These are phyloP conservation scores for Dunaliella salina DNA, from an alignment of 163 green algal species.

Conservation along the genomic window DNA sequence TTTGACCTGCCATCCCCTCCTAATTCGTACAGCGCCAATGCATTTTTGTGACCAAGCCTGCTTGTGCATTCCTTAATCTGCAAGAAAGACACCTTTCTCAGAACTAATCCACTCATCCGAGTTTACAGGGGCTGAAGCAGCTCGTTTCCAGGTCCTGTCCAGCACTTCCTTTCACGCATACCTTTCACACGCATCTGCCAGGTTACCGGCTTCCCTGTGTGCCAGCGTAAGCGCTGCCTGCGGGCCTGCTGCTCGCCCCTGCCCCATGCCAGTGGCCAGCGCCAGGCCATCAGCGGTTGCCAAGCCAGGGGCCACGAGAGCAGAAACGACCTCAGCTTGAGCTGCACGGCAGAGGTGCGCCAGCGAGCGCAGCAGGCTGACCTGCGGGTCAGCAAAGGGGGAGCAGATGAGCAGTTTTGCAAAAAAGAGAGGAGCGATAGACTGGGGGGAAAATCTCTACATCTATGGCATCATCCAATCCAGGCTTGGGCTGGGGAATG, in stretches of 20 bases:
- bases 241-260: conserved; percentile 4
- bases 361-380: background rate
- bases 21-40: no score
- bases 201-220: conserved; percentile 21
- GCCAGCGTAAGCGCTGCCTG: background rate
- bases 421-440: background rate
- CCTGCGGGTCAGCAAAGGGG: background rate
- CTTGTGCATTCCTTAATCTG: no score
- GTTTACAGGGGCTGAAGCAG: no score
- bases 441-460: background rate
- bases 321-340: background rate
- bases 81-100: no score
- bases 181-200: conserved; percentile 35
- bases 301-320: background rate
- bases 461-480: background rate
- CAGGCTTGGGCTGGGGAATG: background rate
- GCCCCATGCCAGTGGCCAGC: background rate
- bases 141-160: no score
- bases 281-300: background rate
- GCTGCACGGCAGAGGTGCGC: background rate
- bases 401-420: background rate
- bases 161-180: background rate
- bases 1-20: background rate
- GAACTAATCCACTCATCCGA: no score
- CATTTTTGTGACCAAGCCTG: no score